Evolutionary conservation across 768 basidiomycete genomes (phyloP), one percentile per base, ranked within the genome.

Genomic region (Mycena galericulata): DNA sequence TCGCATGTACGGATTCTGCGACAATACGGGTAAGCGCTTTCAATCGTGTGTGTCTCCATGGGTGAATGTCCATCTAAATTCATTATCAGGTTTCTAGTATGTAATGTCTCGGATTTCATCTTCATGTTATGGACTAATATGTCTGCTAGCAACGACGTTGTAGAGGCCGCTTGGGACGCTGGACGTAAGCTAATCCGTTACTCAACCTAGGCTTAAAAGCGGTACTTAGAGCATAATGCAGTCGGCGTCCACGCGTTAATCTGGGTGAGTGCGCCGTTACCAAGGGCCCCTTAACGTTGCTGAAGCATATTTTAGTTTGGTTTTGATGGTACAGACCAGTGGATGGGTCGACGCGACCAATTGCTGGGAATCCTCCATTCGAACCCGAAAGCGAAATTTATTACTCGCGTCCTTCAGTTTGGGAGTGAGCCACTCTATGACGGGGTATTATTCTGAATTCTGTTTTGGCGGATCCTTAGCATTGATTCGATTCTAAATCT

Each of bases 161-260:
- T 92, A 24, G 83, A 89, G 43, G 91, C 92, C 26, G 91, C 91
- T 9, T 92, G 90, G 90, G 77, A 80, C 27, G 88, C 87, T 36
- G 82, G 86, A n/a, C 62, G 70, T 71, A 34, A 61, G 70, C 63
- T 53, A 2, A 30, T 43, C 24, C 17, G 3, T 40, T 40, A 18
- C 32, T 59, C n/a, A 20, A 30, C n/a, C 8, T n/a, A 6, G 15
- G 1, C 22, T 29, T 14, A 36, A 36, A 36, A 20, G n/a, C 12
- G 24, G 17, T 32, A 50, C 56, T 62, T 22, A 63, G 34, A 27
- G 29, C 18, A 18, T 43, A 51, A 59, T 54, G n/a, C 55, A 71
- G 76, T 93, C 29, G 91, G 92, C 49, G 89, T 93, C 7, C 91
- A 93, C 68, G 90, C 90, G 18, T 79, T 92, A 22, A 87, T 93